Evolutionary conservation across 2,329 filamentous ascomycete species (phyloP).

Genomic region (Diaporthe caulivora): DNA sequence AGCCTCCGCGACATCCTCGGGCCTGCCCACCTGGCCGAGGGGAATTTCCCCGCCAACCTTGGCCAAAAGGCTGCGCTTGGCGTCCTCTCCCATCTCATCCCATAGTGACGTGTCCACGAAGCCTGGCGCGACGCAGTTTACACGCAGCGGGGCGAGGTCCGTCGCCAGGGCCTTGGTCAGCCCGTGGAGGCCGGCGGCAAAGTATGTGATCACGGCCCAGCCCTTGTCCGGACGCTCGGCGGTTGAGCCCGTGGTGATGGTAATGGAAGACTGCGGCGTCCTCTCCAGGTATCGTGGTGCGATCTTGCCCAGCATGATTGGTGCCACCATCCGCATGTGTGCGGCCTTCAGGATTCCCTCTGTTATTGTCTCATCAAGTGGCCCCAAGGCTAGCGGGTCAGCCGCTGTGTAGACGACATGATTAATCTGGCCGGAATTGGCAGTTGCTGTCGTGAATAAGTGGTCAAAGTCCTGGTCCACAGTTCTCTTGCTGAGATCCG

Average conservation of each 20-base stretch:
- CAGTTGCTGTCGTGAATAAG: constrained; percentile 41
- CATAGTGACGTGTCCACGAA: constrained; percentile 61
- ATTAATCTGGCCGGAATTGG: constrained; percentile 37
- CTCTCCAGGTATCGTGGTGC: constrained; percentile 45
- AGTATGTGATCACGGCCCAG: constrained; percentile 62
- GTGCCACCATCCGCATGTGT: constrained; percentile 50
- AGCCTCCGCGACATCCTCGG: constrained; percentile 47
- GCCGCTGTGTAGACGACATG: constrained; percentile 49
- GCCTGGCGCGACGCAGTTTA: constrained; percentile 73
- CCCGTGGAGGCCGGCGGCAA: constrained; percentile 63
- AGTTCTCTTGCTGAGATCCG: constrained; percentile 42
- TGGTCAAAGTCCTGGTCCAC: constrained; percentile 49
- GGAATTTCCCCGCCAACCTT: constrained; percentile 38
- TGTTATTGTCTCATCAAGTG: constrained; percentile 43
- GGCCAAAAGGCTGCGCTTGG: constrained; percentile 42
- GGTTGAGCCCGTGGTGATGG: constrained; percentile 66
- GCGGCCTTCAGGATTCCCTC: constrained; percentile 43
- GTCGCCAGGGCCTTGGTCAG: constrained; percentile 69
- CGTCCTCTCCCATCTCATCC: constrained; percentile 45
- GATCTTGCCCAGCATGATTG: constrained; percentile 49
- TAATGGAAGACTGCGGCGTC: constrained; percentile 59
- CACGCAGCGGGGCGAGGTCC: constrained; percentile 72
- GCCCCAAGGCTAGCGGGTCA: constrained; percentile 43
- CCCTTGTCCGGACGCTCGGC: constrained; percentile 63
- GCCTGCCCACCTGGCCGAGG: constrained; percentile 40